Base-by-base conservation (phyloP, 2,329 filamentous ascomycete species). In the Pseudocercospora eumusae region DNA sequence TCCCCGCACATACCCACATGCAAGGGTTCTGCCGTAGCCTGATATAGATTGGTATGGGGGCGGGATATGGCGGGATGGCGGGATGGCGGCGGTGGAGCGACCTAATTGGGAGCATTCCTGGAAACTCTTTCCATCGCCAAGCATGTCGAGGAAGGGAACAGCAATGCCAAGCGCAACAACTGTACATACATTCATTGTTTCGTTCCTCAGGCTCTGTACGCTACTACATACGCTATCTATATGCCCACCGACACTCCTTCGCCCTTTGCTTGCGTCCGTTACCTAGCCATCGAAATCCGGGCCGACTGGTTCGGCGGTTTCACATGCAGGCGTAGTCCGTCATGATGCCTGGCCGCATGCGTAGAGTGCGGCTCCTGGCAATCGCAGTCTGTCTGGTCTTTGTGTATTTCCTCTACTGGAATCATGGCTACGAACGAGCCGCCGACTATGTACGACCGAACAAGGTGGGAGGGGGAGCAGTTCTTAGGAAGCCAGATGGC, bases 371-470 rank as follows among this genome's bases (percentile, higher is more conserved):
- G 15, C 60, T 69, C 50, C 53, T 71, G 62, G 69, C 66, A 23
- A 58, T 71, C 6, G 65, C 64, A 13, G 64, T 68, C 52, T 70
- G 69, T 60, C 63, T 65, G 36, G 58, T 65, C 44, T 66, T 66
- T 45, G 66, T 68, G 33, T 66, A 70, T 61, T 61, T 71, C 56
- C 58, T 71, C 20, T 71, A 71, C 59, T 62, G 66, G 53, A 68
- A 63, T 27, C 64, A 64, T 52, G 57, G 57, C 28, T 60, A 60
- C 10, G 59, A 62, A 25, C 47, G 33, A 23, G 65, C 63, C 50
- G 61, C 65, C 40, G 62, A 63, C 42, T 62, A 64, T 25, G 52
- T 66, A 21, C 58, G 45, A 3, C 59, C 61, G 25, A 54, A 18
- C 10, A 57, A 59, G 3, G 61, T 69, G 2, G 67, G 67, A 55